Percentiles rank a stretch among this genome's conserved stretches.
Evolutionary conservation across 1,284 basidiomycete species (phyloP).

Genomic region (Ustilago xerochloae): DNA sequence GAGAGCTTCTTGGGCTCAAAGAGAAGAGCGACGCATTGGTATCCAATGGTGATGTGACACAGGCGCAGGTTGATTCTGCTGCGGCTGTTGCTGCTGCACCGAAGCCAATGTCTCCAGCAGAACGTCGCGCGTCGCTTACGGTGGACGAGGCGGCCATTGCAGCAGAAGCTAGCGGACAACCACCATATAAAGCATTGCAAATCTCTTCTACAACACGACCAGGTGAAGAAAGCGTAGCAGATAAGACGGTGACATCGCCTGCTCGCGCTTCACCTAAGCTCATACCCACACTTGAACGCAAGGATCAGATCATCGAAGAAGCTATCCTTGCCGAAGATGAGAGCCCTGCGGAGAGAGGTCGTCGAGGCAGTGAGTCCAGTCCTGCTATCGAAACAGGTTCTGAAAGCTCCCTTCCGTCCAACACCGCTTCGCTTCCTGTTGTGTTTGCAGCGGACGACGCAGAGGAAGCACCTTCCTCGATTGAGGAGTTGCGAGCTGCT

Average conservation of each 20-base stretch:
- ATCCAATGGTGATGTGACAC: slow-evolving; percentile 3
- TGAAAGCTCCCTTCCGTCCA: neutral
- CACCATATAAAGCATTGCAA: slow-evolving; percentile 29
- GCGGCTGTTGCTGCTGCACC: neutral
- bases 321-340: slow-evolving; percentile 46
- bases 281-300: slow-evolving; percentile 21
- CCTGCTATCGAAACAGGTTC: neutral
- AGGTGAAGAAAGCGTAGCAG: slow-evolving; percentile 12
- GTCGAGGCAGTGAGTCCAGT: slow-evolving; percentile 13
- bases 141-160: slow-evolving; percentile 48
- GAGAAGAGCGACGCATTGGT: slow-evolving; percentile 44
- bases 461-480: slow-evolving; percentile 24
- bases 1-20: slow-evolving; percentile 56
- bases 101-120: slow-evolving; percentile 27
- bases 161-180: slow-evolving; percentile 47
- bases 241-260: slow-evolving; percentile 6
- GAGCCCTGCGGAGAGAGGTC: slow-evolving; percentile 13
- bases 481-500: slow-evolving; percentile 29
- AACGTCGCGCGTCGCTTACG: slow-evolving; percentile 36
- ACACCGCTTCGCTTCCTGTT: slow-evolving; percentile 8
- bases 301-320: slow-evolving; percentile 52
- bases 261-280: slow-evolving; percentile 31
- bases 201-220: slow-evolving; percentile 41
- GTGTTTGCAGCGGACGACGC: slow-evolving; percentile 29
- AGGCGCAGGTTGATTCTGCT: neutral